A percentile compares a stretch with the other conserved stretches of the same genome.
Evolutionary conservation across 73 alveolate genomes (phyloP).

Genomic region (Symbiodinium natans): DNA sequence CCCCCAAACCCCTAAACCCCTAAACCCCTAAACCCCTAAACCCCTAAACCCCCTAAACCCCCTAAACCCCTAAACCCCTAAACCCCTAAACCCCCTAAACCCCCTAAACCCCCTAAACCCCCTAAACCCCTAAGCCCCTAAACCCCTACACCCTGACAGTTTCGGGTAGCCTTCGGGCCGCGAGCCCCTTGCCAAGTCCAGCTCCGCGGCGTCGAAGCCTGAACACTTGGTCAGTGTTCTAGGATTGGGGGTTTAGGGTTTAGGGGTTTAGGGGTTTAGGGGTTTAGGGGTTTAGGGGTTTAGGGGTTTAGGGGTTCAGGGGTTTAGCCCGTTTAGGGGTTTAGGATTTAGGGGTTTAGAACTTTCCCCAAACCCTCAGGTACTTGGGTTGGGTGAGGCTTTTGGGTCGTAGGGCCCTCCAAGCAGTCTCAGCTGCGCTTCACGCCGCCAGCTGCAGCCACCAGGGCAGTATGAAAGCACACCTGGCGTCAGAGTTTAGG

Average conservation of each 20-base stretch:
- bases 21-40: too few relatives aligned
- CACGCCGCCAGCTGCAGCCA: constrained; percentile 83
- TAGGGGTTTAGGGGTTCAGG: not conserved
- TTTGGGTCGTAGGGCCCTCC: not conserved
- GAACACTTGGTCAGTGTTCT: not conserved
- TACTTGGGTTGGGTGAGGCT: not conserved
- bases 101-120: too few relatives aligned
- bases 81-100: too few relatives aligned
- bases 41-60: too few relatives aligned
- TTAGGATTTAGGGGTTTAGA: not conserved
- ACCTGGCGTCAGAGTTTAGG: not conserved
- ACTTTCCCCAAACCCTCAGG: too few relatives aligned
- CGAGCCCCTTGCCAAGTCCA: not conserved
- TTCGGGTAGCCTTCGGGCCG: not conserved
- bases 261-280: too few relatives aligned
- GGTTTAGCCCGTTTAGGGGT: not conserved
- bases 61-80: too few relatives aligned
- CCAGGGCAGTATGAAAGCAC: constrained; percentile 76
- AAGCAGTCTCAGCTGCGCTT: not conserved
- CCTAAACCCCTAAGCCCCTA: too few relatives aligned
- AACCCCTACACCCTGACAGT: too few relatives aligned
- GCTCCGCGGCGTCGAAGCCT: constrained; percentile 12
- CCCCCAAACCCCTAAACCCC: too few relatives aligned
- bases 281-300: too few relatives aligned
- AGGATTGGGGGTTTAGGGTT: not conserved